Base-by-base conservation (phyloP, 192 early-diverging fungal genomes). In the Coemansia sp. region DNA sequence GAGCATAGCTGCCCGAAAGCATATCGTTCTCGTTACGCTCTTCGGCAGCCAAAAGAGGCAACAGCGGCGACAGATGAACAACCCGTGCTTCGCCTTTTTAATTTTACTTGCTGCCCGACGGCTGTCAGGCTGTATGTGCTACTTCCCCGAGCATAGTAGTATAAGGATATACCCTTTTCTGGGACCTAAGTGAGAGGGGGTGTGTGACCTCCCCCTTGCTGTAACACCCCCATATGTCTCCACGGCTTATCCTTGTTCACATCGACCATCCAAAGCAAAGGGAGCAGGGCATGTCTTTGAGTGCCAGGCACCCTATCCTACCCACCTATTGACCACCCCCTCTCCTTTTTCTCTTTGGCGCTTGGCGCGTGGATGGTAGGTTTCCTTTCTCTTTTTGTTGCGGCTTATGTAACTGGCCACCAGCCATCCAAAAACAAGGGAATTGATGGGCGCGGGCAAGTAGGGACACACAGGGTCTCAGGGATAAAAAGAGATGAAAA, bases 351-450 rank as follows among this genome's bases (percentile, higher is more conserved):
- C 28, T 58, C 56, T 58, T 58, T 58, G 56, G 35, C n/a, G 1
- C 35, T 37, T n/a, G 18, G 56, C 56, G 56, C 28, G 33, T 58
- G 56, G 33, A 10, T 21, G 56, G 28, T 4, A n/a, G 16, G 28
- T 2, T 8, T n/a, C 9, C 36, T 21, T 58, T 18, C 31, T 31
- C 31, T 31, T 31, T 31, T 31, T 31, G 31, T 4, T 3, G 28
- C 56, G 18, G 56, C 31, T 58, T 58, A 58, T 58, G 56, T 58
- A 34, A 58, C 18, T 58, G 35, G 34, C 56, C 1, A 20, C 9
- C 20, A 3, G 20, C 33, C 56, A 21, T 20, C 34, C 34, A 37
- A 55, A 55, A 55, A 42, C 18, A 45, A 16, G 51, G 14, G 13
- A 55, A 16, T 31, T 13, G 26, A n/a, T n/a, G 51, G 51, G 31